phyloP scores from a whole-genome alignment of 352 stramenopile species.

The Halophytophthora polymorphica region DNA sequence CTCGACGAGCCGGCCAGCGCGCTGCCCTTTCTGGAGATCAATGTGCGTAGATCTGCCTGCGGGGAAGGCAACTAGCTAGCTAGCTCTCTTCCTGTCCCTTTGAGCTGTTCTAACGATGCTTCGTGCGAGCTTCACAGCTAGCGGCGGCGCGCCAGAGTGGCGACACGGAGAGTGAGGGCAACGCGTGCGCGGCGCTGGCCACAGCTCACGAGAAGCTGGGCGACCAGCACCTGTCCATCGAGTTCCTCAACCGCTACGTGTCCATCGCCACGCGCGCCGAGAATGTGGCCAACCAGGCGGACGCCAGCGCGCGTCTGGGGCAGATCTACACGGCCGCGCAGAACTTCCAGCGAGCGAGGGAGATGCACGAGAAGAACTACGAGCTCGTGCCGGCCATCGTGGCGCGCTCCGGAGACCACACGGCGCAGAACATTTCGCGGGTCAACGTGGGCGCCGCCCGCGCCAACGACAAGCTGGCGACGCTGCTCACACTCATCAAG shows the following conservation, averaged over 20 bases:
- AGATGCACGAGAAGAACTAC: constrained; percentile 91
- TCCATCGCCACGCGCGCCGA: constrained; percentile 75
- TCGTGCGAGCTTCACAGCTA: constrained; percentile 28
- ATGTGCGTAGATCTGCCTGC: constrained; percentile 29
- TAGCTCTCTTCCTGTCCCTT: background rate
- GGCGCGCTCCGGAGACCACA: constrained; percentile 33
- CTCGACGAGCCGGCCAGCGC: constrained; percentile 59
- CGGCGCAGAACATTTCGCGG: constrained; percentile 56
- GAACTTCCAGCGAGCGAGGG: constrained; percentile 75
- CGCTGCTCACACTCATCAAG: constrained; percentile 63
- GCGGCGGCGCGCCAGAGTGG: constrained; percentile 48
- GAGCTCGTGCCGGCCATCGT: constrained; percentile 65
- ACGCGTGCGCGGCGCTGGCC: constrained; percentile 84
- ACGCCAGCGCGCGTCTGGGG: constrained; percentile 82
- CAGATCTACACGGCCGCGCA: constrained; percentile 80
- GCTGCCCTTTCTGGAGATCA: constrained; percentile 81
- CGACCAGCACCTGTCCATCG: constrained; percentile 79
- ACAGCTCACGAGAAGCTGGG: constrained; percentile 80
- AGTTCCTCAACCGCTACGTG: constrained; percentile 87
- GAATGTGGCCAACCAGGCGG: constrained; percentile 84
- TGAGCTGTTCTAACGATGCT: background rate
- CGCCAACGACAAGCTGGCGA: constrained; percentile 63
- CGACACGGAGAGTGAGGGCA: constrained; percentile 74
- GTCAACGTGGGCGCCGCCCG: constrained; percentile 69
- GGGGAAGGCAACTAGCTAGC: background rate